Percentiles rank a stretch among this genome's conserved stretches.
Evolutionary conservation across 768 basidiomycete species (phyloP).

Genomic region (Mycena kentingensis): DNA sequence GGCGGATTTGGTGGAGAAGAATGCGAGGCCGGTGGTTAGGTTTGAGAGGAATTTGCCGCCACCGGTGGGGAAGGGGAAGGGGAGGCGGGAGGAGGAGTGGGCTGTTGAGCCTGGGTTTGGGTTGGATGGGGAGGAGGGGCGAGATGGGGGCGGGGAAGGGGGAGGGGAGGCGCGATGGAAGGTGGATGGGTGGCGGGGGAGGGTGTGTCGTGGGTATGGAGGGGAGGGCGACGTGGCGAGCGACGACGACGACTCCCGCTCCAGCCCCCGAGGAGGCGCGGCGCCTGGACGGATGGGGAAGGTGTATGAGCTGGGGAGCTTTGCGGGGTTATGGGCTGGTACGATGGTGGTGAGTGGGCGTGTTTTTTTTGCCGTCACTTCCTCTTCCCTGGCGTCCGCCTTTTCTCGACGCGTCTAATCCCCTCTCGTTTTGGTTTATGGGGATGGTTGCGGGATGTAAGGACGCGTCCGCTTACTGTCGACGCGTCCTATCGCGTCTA

Average conservation of each 20-base stretch:
- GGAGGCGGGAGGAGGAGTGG: background rate
- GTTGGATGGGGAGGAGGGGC: background rate
- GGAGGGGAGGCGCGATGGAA: constrained; percentile 1
- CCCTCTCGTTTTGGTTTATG: background rate
- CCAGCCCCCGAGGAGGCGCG: constrained; percentile 1
- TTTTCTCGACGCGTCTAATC: background rate
- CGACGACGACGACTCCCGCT: background rate
- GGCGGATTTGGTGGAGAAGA: constrained; percentile 49
- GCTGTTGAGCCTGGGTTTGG: background rate
- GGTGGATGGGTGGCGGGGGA: constrained; percentile 3
- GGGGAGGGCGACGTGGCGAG: background rate
- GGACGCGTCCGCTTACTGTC: no score
- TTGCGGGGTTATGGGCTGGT: constrained; percentile 51
- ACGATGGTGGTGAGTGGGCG: constrained; percentile 37
- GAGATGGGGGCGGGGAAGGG: background rate
- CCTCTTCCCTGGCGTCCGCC: background rate
- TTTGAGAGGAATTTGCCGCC: constrained; percentile 9
- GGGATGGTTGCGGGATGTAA: no score
- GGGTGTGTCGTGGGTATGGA: constrained; percentile 4
- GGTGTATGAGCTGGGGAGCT: constrained; percentile 43
- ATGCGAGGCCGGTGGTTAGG: constrained; percentile 38
- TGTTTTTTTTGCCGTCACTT: background rate
- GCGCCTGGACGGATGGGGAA: constrained; percentile 7
- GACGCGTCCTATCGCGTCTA: no score
- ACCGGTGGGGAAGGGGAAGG: background rate